Conservation (phyloP, 352 stramenopile genomes). For the Phytopythium kandeliae region DNA sequence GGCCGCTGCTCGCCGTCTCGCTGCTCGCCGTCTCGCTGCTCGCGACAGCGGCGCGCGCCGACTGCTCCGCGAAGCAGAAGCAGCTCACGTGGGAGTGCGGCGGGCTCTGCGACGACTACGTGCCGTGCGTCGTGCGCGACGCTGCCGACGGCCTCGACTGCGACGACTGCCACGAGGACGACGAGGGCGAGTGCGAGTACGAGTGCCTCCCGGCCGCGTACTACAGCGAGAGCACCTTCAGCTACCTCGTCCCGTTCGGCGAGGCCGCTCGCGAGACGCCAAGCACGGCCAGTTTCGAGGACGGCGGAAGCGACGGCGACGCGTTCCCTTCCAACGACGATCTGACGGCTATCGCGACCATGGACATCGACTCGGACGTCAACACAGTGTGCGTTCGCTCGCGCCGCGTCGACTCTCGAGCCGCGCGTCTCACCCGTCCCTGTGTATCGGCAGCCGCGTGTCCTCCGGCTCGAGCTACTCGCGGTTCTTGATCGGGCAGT, state of each 20-base stretch:
- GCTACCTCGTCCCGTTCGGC: conserved; percentile 1
- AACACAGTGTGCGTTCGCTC: neutral
- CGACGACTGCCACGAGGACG: neutral
- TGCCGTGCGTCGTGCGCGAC: neutral
- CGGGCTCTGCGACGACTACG: neutral
- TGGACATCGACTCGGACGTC: neutral
- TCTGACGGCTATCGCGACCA: neutral
- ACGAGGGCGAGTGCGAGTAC: neutral
- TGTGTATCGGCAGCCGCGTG: neutral
- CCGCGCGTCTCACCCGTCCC: neutral
- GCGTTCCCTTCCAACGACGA: neutral
- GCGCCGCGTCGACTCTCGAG: neutral
- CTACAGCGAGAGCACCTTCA: neutral
- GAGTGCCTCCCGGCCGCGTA: neutral
- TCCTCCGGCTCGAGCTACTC: neutral
- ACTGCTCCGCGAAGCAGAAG: neutral
- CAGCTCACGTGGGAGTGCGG: conserved; percentile 1
- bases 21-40: no score
- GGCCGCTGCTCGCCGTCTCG: no score
- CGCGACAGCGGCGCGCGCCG: no score
- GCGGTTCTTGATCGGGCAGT: neutral
- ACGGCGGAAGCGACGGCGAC: neutral
- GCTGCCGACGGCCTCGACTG: neutral
- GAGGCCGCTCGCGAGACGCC: no score
- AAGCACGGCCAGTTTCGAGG: no score